A percentile compares a stretch with the other conserved stretches of the same genome.
Evolutionary conservation across 768 basidiomycete species (phyloP).

Genomic region (Lactarius hatsudake): DNA sequence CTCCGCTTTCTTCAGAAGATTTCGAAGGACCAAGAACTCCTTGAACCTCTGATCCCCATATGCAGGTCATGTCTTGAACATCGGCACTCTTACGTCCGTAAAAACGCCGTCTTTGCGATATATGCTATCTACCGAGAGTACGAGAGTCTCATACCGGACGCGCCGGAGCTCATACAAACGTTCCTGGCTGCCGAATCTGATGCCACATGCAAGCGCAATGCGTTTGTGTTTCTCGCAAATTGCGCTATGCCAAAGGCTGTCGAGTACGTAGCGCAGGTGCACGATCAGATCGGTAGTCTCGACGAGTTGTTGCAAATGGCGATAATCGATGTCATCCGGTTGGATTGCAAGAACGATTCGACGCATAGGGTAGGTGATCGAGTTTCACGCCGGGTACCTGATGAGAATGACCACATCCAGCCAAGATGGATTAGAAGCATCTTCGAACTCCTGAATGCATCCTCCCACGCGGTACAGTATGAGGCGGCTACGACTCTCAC

Average conservation of each 20-base stretch:
- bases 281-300: slow-evolving; percentile 76
- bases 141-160: slow-evolving; percentile 94
- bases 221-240: slow-evolving; percentile 89
- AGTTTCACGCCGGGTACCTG: neutral
- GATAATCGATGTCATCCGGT: slow-evolving; percentile 88
- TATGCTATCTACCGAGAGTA: slow-evolving; percentile 94
- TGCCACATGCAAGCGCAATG: slow-evolving; percentile 94
- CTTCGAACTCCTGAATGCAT: slow-evolving; percentile 85
- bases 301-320: slow-evolving; percentile 96
- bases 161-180: slow-evolving; percentile 91
- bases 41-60: slow-evolving; percentile 93
- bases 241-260: slow-evolving; percentile 88
- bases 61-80: slow-evolving; percentile 95
- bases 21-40: slow-evolving; percentile 84
- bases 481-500: slow-evolving; percentile 96
- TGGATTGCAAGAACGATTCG: slow-evolving; percentile 85
- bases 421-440: slow-evolving; percentile 92
- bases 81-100: slow-evolving; percentile 95
- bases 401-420: slow-evolving; percentile 38
- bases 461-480: slow-evolving; percentile 94
- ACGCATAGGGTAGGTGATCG: slow-evolving; percentile 64
- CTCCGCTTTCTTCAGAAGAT: slow-evolving; percentile 97
- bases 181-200: slow-evolving; percentile 96
- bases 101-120: slow-evolving; percentile 96
- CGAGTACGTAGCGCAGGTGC: slow-evolving; percentile 83